Evolutionary conservation across 352 stramenopile species (phyloP).

Genomic region (Halophytophthora polymorphica): DNA sequence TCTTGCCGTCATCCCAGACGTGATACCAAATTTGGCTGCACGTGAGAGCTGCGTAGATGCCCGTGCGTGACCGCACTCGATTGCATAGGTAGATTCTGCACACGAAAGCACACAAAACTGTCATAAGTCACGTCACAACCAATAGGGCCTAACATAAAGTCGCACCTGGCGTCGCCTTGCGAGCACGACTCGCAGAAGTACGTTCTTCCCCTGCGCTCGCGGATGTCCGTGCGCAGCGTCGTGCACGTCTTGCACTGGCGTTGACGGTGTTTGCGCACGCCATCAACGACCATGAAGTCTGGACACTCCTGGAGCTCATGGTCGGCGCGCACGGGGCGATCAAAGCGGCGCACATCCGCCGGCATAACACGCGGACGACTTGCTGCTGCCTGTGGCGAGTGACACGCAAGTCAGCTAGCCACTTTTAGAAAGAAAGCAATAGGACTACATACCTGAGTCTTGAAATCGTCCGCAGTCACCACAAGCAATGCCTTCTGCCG

Average conservation of each 20-base stretch:
- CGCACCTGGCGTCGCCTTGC: neutral
- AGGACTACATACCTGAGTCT: neutral
- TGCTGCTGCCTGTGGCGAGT: neutral
- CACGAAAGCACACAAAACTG: neutral
- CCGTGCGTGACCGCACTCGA: neutral
- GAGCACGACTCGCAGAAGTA: neutral
- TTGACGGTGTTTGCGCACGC: neutral
- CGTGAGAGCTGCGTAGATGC: no score
- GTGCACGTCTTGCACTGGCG: neutral
- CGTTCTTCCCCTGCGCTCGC: neutral
- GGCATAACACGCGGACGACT: neutral
- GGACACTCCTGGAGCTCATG: neutral
- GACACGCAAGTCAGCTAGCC: neutral
- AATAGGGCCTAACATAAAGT: neutral
- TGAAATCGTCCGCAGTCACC: neutral
- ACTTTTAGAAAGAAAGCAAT: neutral
- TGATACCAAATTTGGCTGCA: no score
- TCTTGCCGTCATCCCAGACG: no score
- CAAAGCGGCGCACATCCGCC: neutral
- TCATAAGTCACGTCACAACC: no score
- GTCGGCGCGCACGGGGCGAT: neutral
- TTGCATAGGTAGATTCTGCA: neutral
- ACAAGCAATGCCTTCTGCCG: constrained; percentile 10
- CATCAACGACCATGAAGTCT: neutral
- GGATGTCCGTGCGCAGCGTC: neutral